Percentiles rank a stretch among this genome's conserved stretches.
Conservation (phyloP, 768 basidiomycete genomes). For the Boletus reticuloceps region DNA sequence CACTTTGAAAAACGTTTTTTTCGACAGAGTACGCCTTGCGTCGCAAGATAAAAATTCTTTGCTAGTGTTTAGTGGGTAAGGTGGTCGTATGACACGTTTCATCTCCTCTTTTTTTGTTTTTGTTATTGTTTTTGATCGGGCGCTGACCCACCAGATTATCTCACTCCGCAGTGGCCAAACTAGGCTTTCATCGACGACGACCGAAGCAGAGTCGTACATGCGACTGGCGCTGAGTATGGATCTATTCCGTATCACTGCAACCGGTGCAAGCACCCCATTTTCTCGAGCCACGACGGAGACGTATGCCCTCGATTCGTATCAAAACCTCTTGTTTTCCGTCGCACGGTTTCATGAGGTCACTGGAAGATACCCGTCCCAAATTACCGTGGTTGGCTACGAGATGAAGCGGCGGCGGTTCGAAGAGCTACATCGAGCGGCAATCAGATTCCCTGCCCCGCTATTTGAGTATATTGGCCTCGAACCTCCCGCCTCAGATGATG, state of each 20-base stretch:
- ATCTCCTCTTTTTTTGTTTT: neutral
- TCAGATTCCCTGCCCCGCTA: conserved; percentile 64
- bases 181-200: conserved; percentile 61
- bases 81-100: conserved; percentile 6
- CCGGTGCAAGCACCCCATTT: conserved; percentile 33
- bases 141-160: conserved; percentile 15
- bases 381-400: conserved; percentile 89
- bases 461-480: conserved; percentile 86
- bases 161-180: conserved; percentile 70
- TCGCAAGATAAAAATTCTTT: conserved; percentile 62
- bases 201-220: conserved; percentile 92
- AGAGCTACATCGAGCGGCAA: conserved; percentile 77
- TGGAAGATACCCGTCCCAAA: conserved; percentile 66
- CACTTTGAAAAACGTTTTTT: neutral
- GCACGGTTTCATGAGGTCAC: conserved; percentile 89
- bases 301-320: conserved; percentile 85
- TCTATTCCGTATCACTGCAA: conserved; percentile 40
- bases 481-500: conserved; percentile 41
- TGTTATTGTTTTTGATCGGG: conserved; percentile 7
- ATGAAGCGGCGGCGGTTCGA: conserved; percentile 85
- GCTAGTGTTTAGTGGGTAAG: conserved; percentile 88
- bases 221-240: conserved; percentile 64
- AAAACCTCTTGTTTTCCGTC: conserved; percentile 88
- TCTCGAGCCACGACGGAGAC: conserved; percentile 77
- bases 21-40: conserved; percentile 57